Evolutionary conservation across 2,329 filamentous ascomycete genomes (phyloP), one percentile per base, ranked within the genome.

Genomic region (Diaporthe australafricana): DNA sequence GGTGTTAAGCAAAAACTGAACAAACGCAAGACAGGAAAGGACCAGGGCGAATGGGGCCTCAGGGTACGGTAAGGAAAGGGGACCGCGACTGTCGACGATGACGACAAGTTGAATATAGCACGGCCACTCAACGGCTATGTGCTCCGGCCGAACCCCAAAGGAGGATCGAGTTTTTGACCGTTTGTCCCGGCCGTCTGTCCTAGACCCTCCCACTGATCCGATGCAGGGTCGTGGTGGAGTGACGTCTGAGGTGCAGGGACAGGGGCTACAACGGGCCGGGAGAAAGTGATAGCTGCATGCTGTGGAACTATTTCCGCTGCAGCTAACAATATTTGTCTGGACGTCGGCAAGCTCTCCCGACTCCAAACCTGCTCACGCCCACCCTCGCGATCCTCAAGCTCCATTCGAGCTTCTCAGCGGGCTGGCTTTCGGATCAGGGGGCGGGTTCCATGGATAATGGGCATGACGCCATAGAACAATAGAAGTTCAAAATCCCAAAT

Each of bases 151-250:
- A 65, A 30, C 25, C 30, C 60, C 45, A 65, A 65, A 38, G 45
- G 30, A 65, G 60, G 60, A 27, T 65, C 60, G 45, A 65, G 60
- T 65, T 65, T 65, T 65, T 20, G 60, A 30, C 60, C 30, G 60
- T 38, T 20, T 22, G 12, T 48, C 27, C 57, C 57, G 57, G 57
- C 57, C 40, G 27, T 35, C 57, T 40, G 25, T 62, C 57, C n/a
- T 63, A 27, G 57, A 42, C 57, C 60, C 42, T 63, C 60, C 42
- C 3, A 35, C 56, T 22, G 57, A 47, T 38, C 60, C 38, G 27
- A 63, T 63, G 30, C 60, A 50, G 60, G 60, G 60, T 65, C 60
- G 30, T 65, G 60, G 60, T 65, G 60, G 60, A 38, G 60, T 65
- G 60, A 65, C 60, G 60, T 65, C 60, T 50, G 45, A 16, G 8